Percentiles rank a stretch among this genome's conserved stretches.
These are phyloP conservation scores for Annulohypoxylon stygium DNA, from an alignment of 495 filamentous ascomycete species.

Conservation along the genomic window DNA sequence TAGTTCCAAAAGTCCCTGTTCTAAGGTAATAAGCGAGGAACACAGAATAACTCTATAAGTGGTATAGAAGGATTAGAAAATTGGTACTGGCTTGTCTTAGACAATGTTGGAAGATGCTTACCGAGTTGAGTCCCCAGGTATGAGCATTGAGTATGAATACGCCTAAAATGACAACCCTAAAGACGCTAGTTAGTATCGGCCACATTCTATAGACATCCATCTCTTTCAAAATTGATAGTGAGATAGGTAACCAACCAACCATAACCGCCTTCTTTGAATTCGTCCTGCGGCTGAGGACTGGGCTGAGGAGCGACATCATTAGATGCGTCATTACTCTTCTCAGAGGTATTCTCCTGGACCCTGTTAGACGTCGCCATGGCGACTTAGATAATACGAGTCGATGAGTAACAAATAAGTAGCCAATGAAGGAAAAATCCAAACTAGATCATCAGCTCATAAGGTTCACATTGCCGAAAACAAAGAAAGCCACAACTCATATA, in stretches of 20 bases:
- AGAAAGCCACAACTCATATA: conserved; percentile 7
- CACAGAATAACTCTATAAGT: conserved; percentile 71
- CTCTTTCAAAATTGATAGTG: background rate
- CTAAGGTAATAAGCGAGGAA: conserved; percentile 79
- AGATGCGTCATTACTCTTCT: conserved; percentile 25
- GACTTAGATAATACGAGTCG: background rate
- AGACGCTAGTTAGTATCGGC: conserved; percentile 10
- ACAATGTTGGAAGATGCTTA: conserved; percentile 47
- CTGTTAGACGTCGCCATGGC: conserved; percentile 29
- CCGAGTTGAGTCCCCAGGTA: conserved; percentile 71
- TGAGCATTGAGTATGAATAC: conserved; percentile 68
- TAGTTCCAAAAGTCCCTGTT: conserved; percentile 68
- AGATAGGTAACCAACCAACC: conserved; percentile 54
- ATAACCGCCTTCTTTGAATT: conserved; percentile 62
- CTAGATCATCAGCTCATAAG: background rate
- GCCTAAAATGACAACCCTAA: conserved; percentile 65
- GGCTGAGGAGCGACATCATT: conserved; percentile 9
- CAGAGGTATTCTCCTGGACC: conserved; percentile 1
- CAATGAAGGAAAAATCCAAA: conserved; percentile 9
- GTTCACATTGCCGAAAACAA: conserved; percentile 8
- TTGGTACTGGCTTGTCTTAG: background rate
- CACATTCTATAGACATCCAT: background rate
- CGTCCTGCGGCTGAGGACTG: conserved; percentile 36
- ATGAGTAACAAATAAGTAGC: background rate
- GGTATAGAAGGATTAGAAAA: conserved; percentile 13